Evolutionary conservation across 2,329 filamentous ascomycete genomes (phyloP), one percentile per base, ranked within the genome.

Genomic region (Delphinella strobiligena): DNA sequence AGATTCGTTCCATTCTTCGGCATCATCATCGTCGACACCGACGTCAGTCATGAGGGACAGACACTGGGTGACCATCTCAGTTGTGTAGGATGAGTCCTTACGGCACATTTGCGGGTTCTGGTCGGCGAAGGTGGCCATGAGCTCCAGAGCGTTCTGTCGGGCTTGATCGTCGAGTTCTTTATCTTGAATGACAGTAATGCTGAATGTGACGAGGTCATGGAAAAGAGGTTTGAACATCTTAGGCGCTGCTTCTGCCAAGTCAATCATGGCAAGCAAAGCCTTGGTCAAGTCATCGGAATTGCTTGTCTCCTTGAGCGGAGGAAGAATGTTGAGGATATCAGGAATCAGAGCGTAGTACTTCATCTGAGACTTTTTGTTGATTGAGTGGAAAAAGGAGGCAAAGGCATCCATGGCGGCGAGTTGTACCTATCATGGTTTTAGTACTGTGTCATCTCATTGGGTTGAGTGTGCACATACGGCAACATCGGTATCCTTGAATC

Each of bases 141-240:
- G 74, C 61, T 98, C 91, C 31, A 98, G 71, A 0, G 89, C 87
- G 56, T 96, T 96, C 61, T 98, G 91, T 44, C 91, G 79, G 45
- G 86, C 84, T 49, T 88, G 75, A 54, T 94, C 88, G 46, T 80
- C 82, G 16, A 98, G 73, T 45, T 96, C 88, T 66, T 96, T 96
- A 60, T 98, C 89, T 53, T 93, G 84, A 50, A 98, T 84, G 42
- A 96, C 87, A 5, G 84, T 86, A 44, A 96, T 79, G 59, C 82
- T 89, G 63, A 98, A 95, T 51, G 84, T 80, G 37, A 96, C 89
- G 3, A 98, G 72, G 54, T 86, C 88, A 55, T 82, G 81, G 67
- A 98, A 98, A n/a, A 93, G 71, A 15, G 74, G 74, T 64, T 91
- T 93, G 68, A 98, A 98, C 88, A 96, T 96, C 64, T 91, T 93